Base-by-base conservation (phyloP, 2,329 filamentous ascomycete genomes). In the Leptographium lundbergii region DNA sequence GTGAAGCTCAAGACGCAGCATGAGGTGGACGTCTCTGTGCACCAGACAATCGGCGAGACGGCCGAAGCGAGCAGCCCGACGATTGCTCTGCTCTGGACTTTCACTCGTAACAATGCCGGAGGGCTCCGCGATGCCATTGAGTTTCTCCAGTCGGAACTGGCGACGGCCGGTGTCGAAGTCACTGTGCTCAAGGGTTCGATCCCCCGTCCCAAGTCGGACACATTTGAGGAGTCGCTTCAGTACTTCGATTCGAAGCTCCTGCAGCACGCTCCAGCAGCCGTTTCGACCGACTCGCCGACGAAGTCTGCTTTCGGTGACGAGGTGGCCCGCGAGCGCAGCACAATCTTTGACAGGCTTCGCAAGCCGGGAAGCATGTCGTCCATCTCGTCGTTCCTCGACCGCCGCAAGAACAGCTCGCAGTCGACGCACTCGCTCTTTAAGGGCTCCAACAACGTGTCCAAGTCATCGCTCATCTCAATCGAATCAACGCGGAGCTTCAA, bases 221-320 rank as follows among this genome's bases (percentile, higher is more conserved):
- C 94, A 0, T 99, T 99, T 64, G 94, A 99, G 70, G 92, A 99
- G 67, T 95, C 92, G 9, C 80, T 97, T 57, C 92, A 91, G 60
- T 97, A 91, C 75, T 99, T 99, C 69, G 89, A 96, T 70, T 96
- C 92, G 2, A 97, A 96, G 75, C 81, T 99, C 53, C 81, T 99
- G 58, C 94, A 97, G 72, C 91, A 95, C 67, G 91, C 92, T 4
- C 91, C 92, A 42, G 82, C 88, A 5, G 82, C 88, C 1, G 80
- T 91, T 22, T 81, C 84, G 17, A 91, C 89, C 4, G 92, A 97
- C 69, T 96, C 91, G 25, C 92, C 91, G 1, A 92, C 91, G 57
- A 91, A 91, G 66, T 82, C 86, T 57, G 87, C 82, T 56, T 96
- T 96, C 68, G 86, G 84, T 58, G 89, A 91, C 62, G 91, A 89